Conservation (phyloP, 129 eudicot genomes). For the sunflower (Helianthus annuus) region DNA sequence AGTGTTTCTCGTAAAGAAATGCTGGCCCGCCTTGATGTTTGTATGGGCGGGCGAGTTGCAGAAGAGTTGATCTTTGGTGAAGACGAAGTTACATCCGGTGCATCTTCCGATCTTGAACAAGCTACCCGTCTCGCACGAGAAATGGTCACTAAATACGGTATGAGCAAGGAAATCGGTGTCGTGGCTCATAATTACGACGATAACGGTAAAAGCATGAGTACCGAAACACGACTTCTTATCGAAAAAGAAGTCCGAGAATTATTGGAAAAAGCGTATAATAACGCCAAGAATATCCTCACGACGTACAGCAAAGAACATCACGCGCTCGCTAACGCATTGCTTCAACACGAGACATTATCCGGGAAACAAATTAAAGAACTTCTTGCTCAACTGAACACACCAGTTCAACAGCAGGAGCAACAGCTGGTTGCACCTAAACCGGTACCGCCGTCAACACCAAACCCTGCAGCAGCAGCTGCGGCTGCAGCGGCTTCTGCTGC, state of each 20-base stretch:
- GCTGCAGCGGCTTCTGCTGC: conserved; percentile 67
- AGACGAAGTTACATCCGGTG: conserved; percentile 89
- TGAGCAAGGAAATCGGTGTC: conserved; percentile 85
- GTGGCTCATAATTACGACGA: conserved; percentile 89
- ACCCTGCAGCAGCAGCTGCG: conserved; percentile 55
- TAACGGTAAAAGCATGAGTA: conserved; percentile 89
- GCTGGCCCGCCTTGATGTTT: conserved; percentile 87
- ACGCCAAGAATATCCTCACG: conserved; percentile 70
- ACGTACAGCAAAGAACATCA: conserved; percentile 73
- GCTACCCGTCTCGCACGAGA: conserved; percentile 87
- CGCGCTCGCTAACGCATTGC: conserved; percentile 78
- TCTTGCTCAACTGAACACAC: conserved; percentile 53
- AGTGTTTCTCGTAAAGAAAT: conserved; percentile 86
- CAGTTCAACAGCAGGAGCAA: conserved; percentile 40
- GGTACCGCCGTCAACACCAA: conserved; percentile 48
- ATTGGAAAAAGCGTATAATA: conserved; percentile 71
- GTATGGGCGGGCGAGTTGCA: conserved; percentile 98
- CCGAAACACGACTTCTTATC: conserved; percentile 75
- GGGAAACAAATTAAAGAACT: conserved; percentile 78
- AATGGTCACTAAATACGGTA: conserved; percentile 93
- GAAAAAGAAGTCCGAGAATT: conserved; percentile 80
- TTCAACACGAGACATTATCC: conserved; percentile 75
- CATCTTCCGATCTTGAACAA: conserved; percentile 75
- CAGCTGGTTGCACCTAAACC: conserved; percentile 35
- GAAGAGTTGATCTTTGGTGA: conserved; percentile 98